Evolutionary conservation across 2,329 filamentous ascomycete genomes (phyloP).

Genomic region (Aspergillus aculeatus): DNA sequence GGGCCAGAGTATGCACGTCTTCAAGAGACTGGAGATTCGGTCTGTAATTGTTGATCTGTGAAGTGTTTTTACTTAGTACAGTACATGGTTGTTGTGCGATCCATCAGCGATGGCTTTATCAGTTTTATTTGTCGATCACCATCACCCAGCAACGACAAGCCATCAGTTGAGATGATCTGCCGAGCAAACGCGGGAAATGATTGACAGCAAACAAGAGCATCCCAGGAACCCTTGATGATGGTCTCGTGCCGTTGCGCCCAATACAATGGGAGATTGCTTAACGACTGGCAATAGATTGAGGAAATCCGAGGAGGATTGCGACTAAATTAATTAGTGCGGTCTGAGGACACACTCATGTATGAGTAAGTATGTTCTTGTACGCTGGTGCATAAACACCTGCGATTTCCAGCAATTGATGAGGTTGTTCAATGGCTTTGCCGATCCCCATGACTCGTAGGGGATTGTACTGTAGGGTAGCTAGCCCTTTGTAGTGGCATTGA

Average conservation of each 20-base stretch:
- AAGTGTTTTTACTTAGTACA: background rate
- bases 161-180: background rate
- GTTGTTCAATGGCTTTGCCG: background rate
- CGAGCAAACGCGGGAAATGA: background rate
- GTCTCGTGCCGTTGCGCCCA: background rate
- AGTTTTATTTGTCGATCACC: background rate
- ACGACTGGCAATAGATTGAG: too few relatives aligned
- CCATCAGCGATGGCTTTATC: background rate
- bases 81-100: background rate
- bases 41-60: background rate
- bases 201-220: conserved; percentile 5
- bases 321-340: too few relatives aligned
- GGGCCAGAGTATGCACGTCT: background rate
- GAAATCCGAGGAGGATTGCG: too few relatives aligned
- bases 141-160: background rate
- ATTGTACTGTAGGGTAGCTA: too few relatives aligned
- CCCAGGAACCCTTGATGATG: background rate
- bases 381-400: too few relatives aligned
- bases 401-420: too few relatives aligned
- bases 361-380: too few relatives aligned
- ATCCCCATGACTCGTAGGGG: background rate
- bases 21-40: background rate
- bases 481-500: too few relatives aligned
- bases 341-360: too few relatives aligned
- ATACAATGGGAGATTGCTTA: background rate